Conservation (phyloP, 1,139 yeast species). For the Arxiozyma heterogenica region DNA sequence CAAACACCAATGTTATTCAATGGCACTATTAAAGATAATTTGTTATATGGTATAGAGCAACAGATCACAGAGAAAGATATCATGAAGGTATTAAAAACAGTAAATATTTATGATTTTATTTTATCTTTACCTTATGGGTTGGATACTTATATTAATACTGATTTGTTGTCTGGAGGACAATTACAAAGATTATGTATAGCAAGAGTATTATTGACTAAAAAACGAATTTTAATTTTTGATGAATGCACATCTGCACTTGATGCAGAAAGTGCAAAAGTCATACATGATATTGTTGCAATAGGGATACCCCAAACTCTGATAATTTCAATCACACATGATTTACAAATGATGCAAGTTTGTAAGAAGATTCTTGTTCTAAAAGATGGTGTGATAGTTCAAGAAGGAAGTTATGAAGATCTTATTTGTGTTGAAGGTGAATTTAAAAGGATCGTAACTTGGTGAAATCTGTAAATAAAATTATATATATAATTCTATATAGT, state of each 20-base stretch:
- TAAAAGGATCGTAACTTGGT: not conserved
- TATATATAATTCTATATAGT: too few relatives aligned
- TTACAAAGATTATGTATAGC: slow-evolving; percentile 69
- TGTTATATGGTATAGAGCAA: slow-evolving; percentile 46
- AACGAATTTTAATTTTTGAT: slow-evolving; percentile 58
- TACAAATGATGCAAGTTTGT: slow-evolving; percentile 45
- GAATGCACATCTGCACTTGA: slow-evolving; percentile 79
- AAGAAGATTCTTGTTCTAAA: slow-evolving; percentile 37
- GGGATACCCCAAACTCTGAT: slow-evolving; percentile 24
- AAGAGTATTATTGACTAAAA: slow-evolving; percentile 57
- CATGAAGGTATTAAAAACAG: slow-evolving; percentile 35
- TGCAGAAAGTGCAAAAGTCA: slow-evolving; percentile 41
- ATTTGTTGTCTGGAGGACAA: slow-evolving; percentile 70
- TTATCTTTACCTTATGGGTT: slow-evolving; percentile 46
- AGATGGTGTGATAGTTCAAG: slow-evolving; percentile 38
- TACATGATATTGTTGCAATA: slow-evolving; percentile 33
- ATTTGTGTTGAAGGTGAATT: slow-evolving; percentile 9
- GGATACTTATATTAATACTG: slow-evolving; percentile 48
- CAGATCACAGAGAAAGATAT: slow-evolving; percentile 34
- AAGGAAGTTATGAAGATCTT: slow-evolving; percentile 30
- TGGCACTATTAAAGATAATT: slow-evolving; percentile 58
- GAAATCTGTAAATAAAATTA: too few relatives aligned
- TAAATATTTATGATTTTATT: slow-evolving; percentile 47
- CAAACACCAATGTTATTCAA: slow-evolving; percentile 59
- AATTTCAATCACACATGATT: slow-evolving; percentile 51